These are phyloP conservation scores for Melastoma candidum DNA, from an alignment of 441 rosid species.

Conservation along the genomic window DNA sequence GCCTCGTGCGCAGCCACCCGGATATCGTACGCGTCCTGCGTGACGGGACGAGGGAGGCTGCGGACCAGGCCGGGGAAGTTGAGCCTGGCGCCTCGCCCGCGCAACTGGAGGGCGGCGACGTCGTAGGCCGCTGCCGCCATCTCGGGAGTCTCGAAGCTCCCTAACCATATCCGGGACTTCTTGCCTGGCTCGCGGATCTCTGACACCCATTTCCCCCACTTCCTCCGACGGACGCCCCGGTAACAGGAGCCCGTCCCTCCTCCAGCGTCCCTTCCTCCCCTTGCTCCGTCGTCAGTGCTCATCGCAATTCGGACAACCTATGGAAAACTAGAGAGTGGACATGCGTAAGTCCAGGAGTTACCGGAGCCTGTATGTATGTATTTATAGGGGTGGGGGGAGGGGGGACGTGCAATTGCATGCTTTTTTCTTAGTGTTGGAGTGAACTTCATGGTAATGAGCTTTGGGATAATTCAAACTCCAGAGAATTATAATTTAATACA, in stretches of 20 bases:
- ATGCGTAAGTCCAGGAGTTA: too few relatives aligned
- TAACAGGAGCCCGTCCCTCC: slow-evolving; percentile 37
- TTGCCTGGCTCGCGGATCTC: slow-evolving; percentile 86
- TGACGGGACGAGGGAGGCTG: slow-evolving; percentile 40
- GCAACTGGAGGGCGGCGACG: slow-evolving; percentile 56
- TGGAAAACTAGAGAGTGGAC: too few relatives aligned
- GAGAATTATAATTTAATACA: too few relatives aligned
- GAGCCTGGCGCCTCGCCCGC: slow-evolving; percentile 49
- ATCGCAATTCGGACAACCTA: too few relatives aligned
- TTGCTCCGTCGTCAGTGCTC: not conserved
- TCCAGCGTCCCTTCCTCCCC: not conserved
- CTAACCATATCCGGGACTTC: slow-evolving; percentile 74
- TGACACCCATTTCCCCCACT: slow-evolving; percentile 97
- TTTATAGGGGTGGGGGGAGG: too few relatives aligned
- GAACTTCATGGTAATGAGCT: too few relatives aligned
- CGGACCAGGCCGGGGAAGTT: slow-evolving; percentile 49
- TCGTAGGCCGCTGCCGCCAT: slow-evolving; percentile 96
- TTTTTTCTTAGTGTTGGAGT: too few relatives aligned
- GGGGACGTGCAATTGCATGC: too few relatives aligned
- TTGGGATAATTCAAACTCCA: too few relatives aligned
- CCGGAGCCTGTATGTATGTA: too few relatives aligned
- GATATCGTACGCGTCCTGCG: slow-evolving; percentile 46
- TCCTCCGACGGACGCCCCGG: slow-evolving; percentile 65
- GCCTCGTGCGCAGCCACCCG: slow-evolving; percentile 72
- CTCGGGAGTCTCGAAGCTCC: slow-evolving; percentile 75